Evolutionary conservation across 73 alveolate species (phyloP).

Genomic region (Paraurostyla sp.): DNA sequence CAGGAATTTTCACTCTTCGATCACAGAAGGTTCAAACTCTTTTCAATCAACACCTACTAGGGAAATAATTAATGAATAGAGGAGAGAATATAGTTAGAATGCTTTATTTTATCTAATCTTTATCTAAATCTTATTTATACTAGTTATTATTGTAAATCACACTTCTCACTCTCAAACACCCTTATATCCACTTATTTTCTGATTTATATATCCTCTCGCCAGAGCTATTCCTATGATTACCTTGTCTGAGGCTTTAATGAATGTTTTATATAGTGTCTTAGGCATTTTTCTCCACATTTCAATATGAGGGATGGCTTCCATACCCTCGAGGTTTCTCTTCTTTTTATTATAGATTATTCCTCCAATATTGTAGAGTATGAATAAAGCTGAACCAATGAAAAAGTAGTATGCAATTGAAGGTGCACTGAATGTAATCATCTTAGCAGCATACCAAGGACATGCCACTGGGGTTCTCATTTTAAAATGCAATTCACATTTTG

Average conservation of each 20-base stretch:
- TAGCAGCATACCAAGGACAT: slow-evolving; percentile 30
- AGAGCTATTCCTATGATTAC: neutral
- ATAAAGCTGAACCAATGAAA: neutral
- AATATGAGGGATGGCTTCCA: slow-evolving; percentile 31
- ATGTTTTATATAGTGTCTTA: neutral
- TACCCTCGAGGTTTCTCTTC: neutral
- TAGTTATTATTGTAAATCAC: too few species aligned
- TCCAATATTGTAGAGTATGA: slow-evolving; percentile 10
- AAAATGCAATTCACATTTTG: slow-evolving; percentile 56
- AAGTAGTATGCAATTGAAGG: neutral
- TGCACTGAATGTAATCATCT: neutral
- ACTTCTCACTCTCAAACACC: too few species aligned
- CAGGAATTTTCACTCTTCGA: slow-evolving; percentile 68
- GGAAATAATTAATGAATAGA: slow-evolving; percentile 45
- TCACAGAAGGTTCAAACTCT: slow-evolving; percentile 61
- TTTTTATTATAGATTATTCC: slow-evolving; percentile 15
- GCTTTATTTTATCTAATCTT: too few species aligned
- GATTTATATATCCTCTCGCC: slow-evolving; percentile 23
- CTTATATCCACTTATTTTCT: neutral
- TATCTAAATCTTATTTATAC: too few species aligned
- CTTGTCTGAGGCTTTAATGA: neutral
- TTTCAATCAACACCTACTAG: slow-evolving; percentile 57
- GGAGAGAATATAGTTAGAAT: neutral
- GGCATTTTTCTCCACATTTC: slow-evolving; percentile 48
- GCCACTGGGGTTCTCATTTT: slow-evolving; percentile 55